These are phyloP conservation scores for Talaromyces islandicus DNA, from an alignment of 2,329 filamentous ascomycete genomes.

Conservation along the genomic window DNA sequence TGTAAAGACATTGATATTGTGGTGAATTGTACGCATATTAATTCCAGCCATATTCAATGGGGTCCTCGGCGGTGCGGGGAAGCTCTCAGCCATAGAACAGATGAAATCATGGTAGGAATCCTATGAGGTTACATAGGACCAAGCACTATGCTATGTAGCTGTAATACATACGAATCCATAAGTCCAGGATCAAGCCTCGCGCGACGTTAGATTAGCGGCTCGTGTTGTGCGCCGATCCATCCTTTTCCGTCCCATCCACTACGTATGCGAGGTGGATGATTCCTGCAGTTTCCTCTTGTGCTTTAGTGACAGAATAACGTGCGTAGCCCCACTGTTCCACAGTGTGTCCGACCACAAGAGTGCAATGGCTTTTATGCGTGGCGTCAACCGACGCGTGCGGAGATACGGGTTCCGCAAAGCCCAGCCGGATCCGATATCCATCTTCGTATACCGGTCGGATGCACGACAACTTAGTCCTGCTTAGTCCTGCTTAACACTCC, in stretches of 20 bases:
- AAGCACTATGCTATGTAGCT: too few relatives aligned
- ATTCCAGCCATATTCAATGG: too few relatives aligned
- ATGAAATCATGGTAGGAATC: too few relatives aligned
- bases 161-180: neutral
- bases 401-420: neutral
- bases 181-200: neutral
- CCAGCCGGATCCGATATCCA: neutral
- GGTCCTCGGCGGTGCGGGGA: too few relatives aligned
- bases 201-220: neutral
- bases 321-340: neutral
- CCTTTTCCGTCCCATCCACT: too few relatives aligned
- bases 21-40: too few relatives aligned
- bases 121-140: too few relatives aligned
- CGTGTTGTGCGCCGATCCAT: neutral
- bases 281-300: neutral
- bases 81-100: too few relatives aligned
- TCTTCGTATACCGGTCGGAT: neutral
- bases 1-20: too few relatives aligned
- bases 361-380: neutral
- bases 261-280: neutral
- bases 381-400: neutral
- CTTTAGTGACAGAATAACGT: neutral
- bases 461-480: neutral
- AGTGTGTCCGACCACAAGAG: neutral
- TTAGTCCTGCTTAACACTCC: too few relatives aligned